A percentile compares a stretch with the other conserved stretches of the same genome.
Evolutionary conservation across 345 rosid genomes (phyloP).

Genomic region (Xanthoceras sorbifolium): DNA sequence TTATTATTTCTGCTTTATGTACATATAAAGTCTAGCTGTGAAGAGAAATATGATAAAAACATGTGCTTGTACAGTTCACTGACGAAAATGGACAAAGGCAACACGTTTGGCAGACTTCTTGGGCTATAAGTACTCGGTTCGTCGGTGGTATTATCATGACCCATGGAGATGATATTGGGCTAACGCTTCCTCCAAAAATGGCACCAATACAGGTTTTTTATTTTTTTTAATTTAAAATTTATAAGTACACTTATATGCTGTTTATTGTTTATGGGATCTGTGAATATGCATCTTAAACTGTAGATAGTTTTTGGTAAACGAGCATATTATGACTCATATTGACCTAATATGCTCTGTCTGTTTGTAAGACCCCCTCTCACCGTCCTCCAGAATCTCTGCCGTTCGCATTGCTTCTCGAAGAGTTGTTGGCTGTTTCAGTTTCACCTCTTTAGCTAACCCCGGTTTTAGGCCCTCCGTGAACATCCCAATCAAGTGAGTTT

Average conservation of each 20-base stretch:
- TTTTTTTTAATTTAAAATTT: not conserved
- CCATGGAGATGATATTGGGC: conserved; percentile 93
- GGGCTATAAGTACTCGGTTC: conserved; percentile 97
- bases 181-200: conserved; percentile 87
- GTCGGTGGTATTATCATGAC: conserved; percentile 97
- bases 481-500: too few species aligned
- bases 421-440: too few species aligned
- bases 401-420: too few species aligned
- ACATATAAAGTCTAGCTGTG: not conserved
- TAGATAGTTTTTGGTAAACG: not conserved
- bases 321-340: not conserved
- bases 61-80: conserved; percentile 57
- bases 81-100: conserved; percentile 93
- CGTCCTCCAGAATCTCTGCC: too few species aligned
- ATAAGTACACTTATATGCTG: not conserved
- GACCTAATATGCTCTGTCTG: not conserved
- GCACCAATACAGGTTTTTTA: conserved; percentile 75
- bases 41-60: conserved; percentile 5
- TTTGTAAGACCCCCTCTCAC: too few species aligned
- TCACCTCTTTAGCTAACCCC: too few species aligned
- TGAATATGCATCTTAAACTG: conserved; percentile 4
- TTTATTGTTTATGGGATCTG: conserved; percentile 3
- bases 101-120: conserved; percentile 98
- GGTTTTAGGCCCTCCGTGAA: too few species aligned
- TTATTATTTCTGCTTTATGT: not conserved